A percentile compares a stretch with the other conserved stretches of the same genome.
Conservation (phyloP, 2,329 filamentous ascomycete species). For the Colletotrichum spinosum region DNA sequence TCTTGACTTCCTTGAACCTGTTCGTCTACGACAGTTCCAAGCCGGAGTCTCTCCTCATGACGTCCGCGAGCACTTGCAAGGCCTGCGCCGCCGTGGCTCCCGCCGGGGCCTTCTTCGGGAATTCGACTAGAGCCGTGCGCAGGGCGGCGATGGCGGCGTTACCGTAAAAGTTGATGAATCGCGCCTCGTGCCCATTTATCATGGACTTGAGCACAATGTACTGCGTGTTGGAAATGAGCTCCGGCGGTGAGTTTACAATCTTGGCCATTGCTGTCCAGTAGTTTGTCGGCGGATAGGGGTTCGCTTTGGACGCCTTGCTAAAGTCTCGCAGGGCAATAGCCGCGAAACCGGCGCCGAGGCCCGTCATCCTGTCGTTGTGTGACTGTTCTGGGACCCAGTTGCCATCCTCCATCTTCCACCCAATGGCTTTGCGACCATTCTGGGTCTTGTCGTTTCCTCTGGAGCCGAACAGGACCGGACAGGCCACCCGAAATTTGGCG, state of each 20-base stretch:
- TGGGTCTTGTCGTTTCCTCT: slow-evolving; percentile 80
- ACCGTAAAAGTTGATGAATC: slow-evolving; percentile 86
- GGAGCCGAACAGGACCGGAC: slow-evolving; percentile 88
- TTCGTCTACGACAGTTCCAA: slow-evolving; percentile 54
- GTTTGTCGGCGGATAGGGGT: slow-evolving; percentile 80
- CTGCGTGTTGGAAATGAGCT: slow-evolving; percentile 78
- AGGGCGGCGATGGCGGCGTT: slow-evolving; percentile 79
- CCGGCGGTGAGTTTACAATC: slow-evolving; percentile 79
- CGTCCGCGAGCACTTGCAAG: slow-evolving; percentile 64
- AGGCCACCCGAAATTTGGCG: slow-evolving; percentile 83
- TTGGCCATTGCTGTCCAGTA: slow-evolving; percentile 86
- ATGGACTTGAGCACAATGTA: slow-evolving; percentile 77
- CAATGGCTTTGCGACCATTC: slow-evolving; percentile 73
- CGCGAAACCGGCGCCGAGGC: slow-evolving; percentile 85
- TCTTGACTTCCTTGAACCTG: too few species aligned
- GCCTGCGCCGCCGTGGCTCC: slow-evolving; percentile 63
- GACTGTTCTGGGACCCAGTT: slow-evolving; percentile 74
- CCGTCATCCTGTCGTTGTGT: slow-evolving; percentile 87
- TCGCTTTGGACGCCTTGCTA: slow-evolving; percentile 72
- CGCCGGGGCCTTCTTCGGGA: slow-evolving; percentile 68
- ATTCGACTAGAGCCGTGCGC: slow-evolving; percentile 77
- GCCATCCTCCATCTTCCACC: slow-evolving; percentile 75
- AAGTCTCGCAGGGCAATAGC: slow-evolving; percentile 88
- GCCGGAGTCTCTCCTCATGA: slow-evolving; percentile 63
- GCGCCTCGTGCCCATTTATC: slow-evolving; percentile 78